A percentile compares a stretch with the other conserved stretches of the same genome.
Evolutionary conservation across 2,329 filamentous ascomycete species (phyloP).

Genomic region (Colletotrichum nymphaeae): DNA sequence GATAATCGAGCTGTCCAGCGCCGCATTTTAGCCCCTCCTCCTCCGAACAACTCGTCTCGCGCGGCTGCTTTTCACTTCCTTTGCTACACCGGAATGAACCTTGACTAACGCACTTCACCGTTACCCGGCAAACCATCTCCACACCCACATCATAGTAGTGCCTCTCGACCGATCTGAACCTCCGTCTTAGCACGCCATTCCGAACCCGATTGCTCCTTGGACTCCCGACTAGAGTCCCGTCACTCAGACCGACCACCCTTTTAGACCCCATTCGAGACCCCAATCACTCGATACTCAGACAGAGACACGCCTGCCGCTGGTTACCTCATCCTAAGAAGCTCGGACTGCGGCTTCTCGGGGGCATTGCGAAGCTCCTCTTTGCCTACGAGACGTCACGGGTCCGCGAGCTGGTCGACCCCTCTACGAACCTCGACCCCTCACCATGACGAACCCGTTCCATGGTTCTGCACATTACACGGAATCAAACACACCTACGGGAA

Average conservation of each 20-base stretch:
- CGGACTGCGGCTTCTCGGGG: slow-evolving; percentile 26
- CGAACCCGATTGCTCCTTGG: slow-evolving; percentile 21
- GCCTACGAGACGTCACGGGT: slow-evolving; percentile 23
- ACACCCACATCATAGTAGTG: slow-evolving; percentile 27
- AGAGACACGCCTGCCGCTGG: background rate
- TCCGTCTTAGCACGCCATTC: slow-evolving; percentile 29
- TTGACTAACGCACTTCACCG: background rate
- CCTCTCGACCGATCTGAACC: slow-evolving; percentile 14
- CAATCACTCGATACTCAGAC: background rate
- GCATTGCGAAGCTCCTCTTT: slow-evolving; percentile 28
- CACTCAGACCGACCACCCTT: slow-evolving; percentile 1
- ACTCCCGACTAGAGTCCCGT: slow-evolving; percentile 15
- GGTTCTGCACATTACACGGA: slow-evolving; percentile 48
- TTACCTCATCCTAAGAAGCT: slow-evolving; percentile 19
- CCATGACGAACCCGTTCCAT: slow-evolving; percentile 58
- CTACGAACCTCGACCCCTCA: slow-evolving; percentile 37
- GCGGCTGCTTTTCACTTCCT: background rate
- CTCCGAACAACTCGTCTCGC: slow-evolving; percentile 7
- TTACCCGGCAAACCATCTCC: slow-evolving; percentile 1
- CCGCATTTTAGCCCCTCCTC: slow-evolving; percentile 12
- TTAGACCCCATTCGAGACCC: background rate
- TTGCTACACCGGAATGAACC: slow-evolving; percentile 23
- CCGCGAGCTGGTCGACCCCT: slow-evolving; percentile 26
- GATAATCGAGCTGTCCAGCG: slow-evolving; percentile 28
- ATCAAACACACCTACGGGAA: slow-evolving; percentile 40